Conservation (phyloP, 495 filamentous ascomycete genomes). For the Lichenothelia convexa region DNA sequence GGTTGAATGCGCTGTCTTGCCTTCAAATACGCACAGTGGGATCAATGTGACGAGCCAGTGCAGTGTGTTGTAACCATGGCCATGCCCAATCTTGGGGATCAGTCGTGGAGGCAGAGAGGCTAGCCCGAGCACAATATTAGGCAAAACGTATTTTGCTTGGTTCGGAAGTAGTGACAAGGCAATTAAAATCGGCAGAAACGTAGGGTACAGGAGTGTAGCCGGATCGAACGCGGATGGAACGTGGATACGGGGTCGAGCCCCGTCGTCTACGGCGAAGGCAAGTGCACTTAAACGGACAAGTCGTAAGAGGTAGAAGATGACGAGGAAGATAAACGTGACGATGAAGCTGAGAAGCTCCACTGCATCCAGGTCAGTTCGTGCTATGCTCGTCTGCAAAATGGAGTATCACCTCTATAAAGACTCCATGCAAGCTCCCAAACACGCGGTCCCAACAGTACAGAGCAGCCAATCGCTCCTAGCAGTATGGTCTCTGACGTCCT, state of each 20-base stretch:
- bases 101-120: slow-evolving; percentile 55
- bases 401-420: slow-evolving; percentile 15
- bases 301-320: slow-evolving; percentile 29
- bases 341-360: slow-evolving; percentile 32
- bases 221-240: slow-evolving; percentile 71
- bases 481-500: slow-evolving; percentile 18
- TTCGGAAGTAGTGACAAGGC: slow-evolving; percentile 53
- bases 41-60: slow-evolving; percentile 59
- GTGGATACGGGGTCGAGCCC: slow-evolving; percentile 20
- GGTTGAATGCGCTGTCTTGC: slow-evolving; percentile 16
- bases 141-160: slow-evolving; percentile 37
- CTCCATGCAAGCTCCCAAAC: slow-evolving; percentile 12
- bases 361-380: slow-evolving; percentile 17
- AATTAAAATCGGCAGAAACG: slow-evolving; percentile 55
- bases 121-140: slow-evolving; percentile 67
- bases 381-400: background rate
- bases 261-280: slow-evolving; percentile 14
- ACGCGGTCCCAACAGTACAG: slow-evolving; percentile 13
- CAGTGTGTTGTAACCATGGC: slow-evolving; percentile 31
- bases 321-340: slow-evolving; percentile 21
- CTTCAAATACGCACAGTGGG: slow-evolving; percentile 36
- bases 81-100: slow-evolving; percentile 39
- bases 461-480: slow-evolving; percentile 10
- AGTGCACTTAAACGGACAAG: slow-evolving; percentile 14
- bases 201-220: slow-evolving; percentile 76